phyloP scores from a whole-genome alignment of 345 rosid species.

The Turnera subulata region DNA sequence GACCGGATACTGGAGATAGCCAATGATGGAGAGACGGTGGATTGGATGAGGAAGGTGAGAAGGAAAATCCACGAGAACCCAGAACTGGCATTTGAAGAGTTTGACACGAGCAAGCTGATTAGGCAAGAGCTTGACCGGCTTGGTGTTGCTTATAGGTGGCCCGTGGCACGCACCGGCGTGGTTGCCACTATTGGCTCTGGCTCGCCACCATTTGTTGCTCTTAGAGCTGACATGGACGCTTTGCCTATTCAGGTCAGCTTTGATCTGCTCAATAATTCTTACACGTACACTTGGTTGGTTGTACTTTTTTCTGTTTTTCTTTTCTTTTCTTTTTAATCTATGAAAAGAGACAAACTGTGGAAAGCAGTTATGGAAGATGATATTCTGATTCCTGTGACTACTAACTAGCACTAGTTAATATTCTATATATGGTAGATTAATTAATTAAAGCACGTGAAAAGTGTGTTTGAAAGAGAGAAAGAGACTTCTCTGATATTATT shows the following conservation, averaged over 20 bases:
- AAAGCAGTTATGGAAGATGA: too few relatives aligned
- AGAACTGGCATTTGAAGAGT: conserved; percentile 57
- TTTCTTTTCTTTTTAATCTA: too few relatives aligned
- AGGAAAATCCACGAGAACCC: conserved; percentile 57
- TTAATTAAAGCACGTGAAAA: too few relatives aligned
- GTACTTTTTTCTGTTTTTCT: too few relatives aligned
- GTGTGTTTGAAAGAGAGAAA: too few relatives aligned
- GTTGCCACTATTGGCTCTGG: conserved; percentile 57
- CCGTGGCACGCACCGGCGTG: conserved; percentile 53
- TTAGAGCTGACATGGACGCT: conserved; percentile 76
- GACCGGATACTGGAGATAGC: conserved; percentile 33
- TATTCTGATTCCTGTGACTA: too few relatives aligned
- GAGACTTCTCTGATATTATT: too few relatives aligned
- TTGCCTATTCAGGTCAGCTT: conserved; percentile 54
- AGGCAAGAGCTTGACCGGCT: conserved; percentile 50
- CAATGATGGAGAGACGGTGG: conserved; percentile 25
- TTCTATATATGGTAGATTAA: too few relatives aligned
- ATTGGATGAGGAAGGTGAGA: conserved; percentile 45
- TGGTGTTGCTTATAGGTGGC: conserved; percentile 52
- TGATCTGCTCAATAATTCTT: too few relatives aligned
- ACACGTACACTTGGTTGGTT: too few relatives aligned
- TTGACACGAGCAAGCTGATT: conserved; percentile 46
- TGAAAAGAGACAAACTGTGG: too few relatives aligned
- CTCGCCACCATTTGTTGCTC: conserved; percentile 51
- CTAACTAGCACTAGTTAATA: too few relatives aligned